These are phyloP conservation scores for Solanum hybrid DNA, from an alignment of 305 asterid species.

Conservation along the genomic window DNA sequence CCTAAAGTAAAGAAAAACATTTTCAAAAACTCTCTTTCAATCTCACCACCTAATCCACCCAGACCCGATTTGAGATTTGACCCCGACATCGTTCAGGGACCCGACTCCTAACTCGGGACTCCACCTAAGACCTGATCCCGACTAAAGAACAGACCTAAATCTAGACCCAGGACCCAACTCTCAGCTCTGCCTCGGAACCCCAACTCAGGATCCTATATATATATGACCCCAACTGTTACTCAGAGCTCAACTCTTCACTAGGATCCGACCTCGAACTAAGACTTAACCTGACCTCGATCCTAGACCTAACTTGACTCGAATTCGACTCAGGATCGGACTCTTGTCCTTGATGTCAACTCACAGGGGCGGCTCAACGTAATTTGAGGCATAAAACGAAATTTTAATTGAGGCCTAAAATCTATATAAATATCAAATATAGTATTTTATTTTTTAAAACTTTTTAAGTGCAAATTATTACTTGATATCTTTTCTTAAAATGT, in stretches of 20 bases:
- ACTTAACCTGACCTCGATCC: neutral
- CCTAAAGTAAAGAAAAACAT: neutral
- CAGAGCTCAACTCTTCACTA: neutral
- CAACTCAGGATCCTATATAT: neutral
- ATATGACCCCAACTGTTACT: neutral
- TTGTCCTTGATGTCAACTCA: neutral
- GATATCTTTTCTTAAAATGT: too few species aligned
- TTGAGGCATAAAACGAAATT: too few species aligned
- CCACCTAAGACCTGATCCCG: neutral
- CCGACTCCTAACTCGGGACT: neutral
- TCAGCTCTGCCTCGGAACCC: neutral
- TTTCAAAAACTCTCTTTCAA: neutral
- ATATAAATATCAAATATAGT: too few species aligned
- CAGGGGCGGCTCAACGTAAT: too few species aligned
- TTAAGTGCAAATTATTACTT: too few species aligned
- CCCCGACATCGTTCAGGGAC: neutral
- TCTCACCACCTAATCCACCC: neutral
- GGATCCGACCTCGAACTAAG: neutral
- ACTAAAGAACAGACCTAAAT: neutral
- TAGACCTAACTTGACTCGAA: neutral
- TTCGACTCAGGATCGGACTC: neutral
- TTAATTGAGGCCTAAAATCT: too few species aligned
- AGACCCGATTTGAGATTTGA: neutral
- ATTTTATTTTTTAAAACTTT: too few species aligned
- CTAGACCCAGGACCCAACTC: neutral